These are phyloP conservation scores for Fusarium nanum DNA, from an alignment of 2,329 filamentous ascomycete genomes.

Conservation along the genomic window DNA sequence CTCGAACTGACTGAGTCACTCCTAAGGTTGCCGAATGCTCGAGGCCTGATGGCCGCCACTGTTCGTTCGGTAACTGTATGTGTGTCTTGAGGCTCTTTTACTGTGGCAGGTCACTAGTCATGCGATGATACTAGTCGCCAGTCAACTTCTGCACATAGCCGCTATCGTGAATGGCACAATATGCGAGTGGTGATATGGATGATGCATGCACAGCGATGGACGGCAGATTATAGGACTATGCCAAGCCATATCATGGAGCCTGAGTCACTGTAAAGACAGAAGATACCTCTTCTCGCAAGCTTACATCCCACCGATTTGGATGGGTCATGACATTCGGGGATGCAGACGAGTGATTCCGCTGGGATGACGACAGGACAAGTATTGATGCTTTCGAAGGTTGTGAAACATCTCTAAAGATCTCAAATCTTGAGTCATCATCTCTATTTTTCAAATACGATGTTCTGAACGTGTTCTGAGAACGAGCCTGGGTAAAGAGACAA, in stretches of 20 bases:
- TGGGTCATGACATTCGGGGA: conserved; percentile 15
- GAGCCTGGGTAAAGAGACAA: neutral
- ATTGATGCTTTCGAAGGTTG: neutral
- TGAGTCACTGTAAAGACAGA: neutral
- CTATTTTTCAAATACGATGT: neutral
- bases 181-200: conserved; percentile 17
- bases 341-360: conserved; percentile 5
- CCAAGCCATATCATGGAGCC: neutral
- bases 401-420: neutral
- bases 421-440: neutral
- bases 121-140: conserved; percentile 6
- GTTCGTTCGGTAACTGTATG: neutral
- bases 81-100: conserved; percentile 20
- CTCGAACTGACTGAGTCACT: neutral
- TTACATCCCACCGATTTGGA: conserved; percentile 14
- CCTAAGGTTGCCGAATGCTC: conserved; percentile 6
- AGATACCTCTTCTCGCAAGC: neutral
- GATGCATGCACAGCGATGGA: conserved; percentile 6
- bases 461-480: neutral
- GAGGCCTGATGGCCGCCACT: neutral
- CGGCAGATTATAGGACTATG: neutral
- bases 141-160: conserved; percentile 23
- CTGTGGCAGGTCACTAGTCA: conserved; percentile 1
- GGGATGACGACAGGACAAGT: neutral
- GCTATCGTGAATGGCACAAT: conserved; percentile 27